These are phyloP conservation scores for Cyclocybe cylindracea DNA, from an alignment of 768 basidiomycete species.

Conservation along the genomic window DNA sequence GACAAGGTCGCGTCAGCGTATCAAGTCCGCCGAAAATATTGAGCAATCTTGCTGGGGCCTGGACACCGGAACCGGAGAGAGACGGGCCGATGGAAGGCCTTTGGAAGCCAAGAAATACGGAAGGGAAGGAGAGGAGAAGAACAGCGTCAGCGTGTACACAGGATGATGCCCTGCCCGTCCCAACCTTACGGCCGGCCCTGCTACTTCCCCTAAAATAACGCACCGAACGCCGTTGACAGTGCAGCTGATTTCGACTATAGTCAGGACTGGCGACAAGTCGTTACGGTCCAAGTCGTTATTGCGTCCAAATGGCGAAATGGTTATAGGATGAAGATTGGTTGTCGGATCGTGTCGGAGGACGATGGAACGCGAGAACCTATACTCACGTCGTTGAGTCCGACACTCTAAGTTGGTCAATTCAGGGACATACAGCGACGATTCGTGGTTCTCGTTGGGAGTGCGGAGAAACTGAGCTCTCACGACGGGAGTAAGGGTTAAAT, in stretches of 20 bases:
- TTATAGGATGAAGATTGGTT: slow-evolving; percentile 85
- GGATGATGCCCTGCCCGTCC: slow-evolving; percentile 14
- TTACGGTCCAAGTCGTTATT: slow-evolving; percentile 84
- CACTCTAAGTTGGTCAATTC: slow-evolving; percentile 86
- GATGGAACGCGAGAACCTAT: slow-evolving; percentile 69
- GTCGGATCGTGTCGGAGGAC: slow-evolving; percentile 74
- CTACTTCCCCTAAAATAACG: slow-evolving; percentile 13
- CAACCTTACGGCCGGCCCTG: slow-evolving; percentile 14
- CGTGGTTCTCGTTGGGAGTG: slow-evolving; percentile 87
- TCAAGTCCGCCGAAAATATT: slow-evolving; percentile 73
- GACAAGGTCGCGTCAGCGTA: slow-evolving; percentile 80
- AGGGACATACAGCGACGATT: slow-evolving; percentile 71
- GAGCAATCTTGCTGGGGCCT: slow-evolving; percentile 66
- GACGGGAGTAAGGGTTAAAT: slow-evolving; percentile 50
- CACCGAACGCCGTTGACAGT: slow-evolving; percentile 39
- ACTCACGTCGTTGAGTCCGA: slow-evolving; percentile 84
- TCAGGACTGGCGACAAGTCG: slow-evolving; percentile 65
- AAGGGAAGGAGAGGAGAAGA: slow-evolving; percentile 45
- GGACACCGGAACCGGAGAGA: slow-evolving; percentile 74
- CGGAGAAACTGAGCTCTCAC: slow-evolving; percentile 90
- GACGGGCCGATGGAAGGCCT: slow-evolving; percentile 57
- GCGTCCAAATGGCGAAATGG: slow-evolving; percentile 85
- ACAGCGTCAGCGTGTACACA: slow-evolving; percentile 12
- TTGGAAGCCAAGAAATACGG: slow-evolving; percentile 82
- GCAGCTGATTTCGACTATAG: slow-evolving; percentile 72